Conservation (phyloP, 73 alveolate species). For the Tetrahymena borealis region DNA sequence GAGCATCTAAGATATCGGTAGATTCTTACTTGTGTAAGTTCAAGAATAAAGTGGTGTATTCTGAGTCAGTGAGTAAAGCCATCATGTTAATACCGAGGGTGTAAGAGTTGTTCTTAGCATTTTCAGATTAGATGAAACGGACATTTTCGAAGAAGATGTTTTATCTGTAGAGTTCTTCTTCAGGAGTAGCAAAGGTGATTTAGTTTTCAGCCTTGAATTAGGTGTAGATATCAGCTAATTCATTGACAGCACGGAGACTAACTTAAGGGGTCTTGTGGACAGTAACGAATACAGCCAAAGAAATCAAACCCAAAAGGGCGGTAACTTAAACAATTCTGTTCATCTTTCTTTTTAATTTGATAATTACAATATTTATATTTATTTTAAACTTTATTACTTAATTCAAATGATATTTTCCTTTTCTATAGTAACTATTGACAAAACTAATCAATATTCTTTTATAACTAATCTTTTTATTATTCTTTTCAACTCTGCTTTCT, state of each 20-base stretch:
- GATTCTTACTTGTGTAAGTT: background rate
- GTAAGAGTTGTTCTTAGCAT: background rate
- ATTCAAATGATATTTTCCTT: too few species aligned
- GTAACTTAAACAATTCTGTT: too few species aligned
- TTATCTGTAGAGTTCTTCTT: background rate
- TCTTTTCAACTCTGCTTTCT: too few species aligned
- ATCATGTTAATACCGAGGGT: background rate
- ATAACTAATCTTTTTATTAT: too few species aligned
- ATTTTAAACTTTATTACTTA: too few species aligned
- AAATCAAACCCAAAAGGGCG: background rate
- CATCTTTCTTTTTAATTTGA: too few species aligned
- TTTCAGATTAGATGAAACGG: background rate
- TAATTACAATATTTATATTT: too few species aligned
- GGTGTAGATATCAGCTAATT: background rate
- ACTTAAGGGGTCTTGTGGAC: background rate
- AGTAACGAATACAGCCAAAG: background rate
- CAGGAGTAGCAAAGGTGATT: background rate
- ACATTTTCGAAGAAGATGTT: background rate
- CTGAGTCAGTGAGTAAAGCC: background rate
- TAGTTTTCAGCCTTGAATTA: background rate
- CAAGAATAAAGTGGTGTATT: background rate
- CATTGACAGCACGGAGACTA: background rate
- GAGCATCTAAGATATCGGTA: background rate
- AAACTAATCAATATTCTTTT: too few species aligned
- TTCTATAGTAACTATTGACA: too few species aligned